Percentiles rank a stretch among this genome's conserved stretches.
Conservation (phyloP, 1,284 basidiomycete species). For the Sporisorium reilianum region DNA sequence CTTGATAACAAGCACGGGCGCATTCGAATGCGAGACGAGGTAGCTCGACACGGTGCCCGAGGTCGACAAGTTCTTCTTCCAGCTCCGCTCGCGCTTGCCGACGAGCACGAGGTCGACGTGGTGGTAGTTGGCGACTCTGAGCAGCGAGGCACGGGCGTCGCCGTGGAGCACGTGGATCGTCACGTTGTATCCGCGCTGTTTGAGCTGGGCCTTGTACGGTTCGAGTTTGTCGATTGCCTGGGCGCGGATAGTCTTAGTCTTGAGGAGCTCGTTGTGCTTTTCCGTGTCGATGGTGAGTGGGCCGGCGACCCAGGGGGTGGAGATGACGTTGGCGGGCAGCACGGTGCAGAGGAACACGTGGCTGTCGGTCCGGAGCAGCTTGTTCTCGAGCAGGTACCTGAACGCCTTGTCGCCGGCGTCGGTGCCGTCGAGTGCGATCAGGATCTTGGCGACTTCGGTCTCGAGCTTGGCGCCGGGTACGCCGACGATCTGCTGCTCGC, state of each 20-base stretch:
- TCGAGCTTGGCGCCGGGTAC: conserved; percentile 46
- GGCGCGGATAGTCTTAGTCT: conserved; percentile 55
- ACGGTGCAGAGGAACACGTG: conserved; percentile 66
- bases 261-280: conserved; percentile 64
- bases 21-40: conserved; percentile 60
- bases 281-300: conserved; percentile 64
- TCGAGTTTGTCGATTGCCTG: conserved; percentile 63
- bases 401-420: conserved; percentile 66
- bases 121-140: conserved; percentile 62
- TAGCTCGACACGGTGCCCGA: conserved; percentile 60
- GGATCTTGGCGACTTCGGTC: conserved; percentile 51
- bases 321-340: conserved; percentile 62
- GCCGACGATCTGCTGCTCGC: conserved; percentile 66
- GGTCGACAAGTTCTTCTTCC: conserved; percentile 51
- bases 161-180: conserved; percentile 67
- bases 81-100: conserved; percentile 56
- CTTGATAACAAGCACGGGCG: conserved; percentile 66
- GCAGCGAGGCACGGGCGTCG: conserved; percentile 55
- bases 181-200: conserved; percentile 56
- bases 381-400: conserved; percentile 59
- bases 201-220: conserved; percentile 63
- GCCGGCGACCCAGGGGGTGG: conserved; percentile 64
- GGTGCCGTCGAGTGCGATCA: conserved; percentile 65
- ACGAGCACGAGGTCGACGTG: conserved; percentile 56
- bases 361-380: conserved; percentile 45